Base-by-base conservation (phyloP, 768 basidiomycete species). In the Amyloporia xantha region DNA sequence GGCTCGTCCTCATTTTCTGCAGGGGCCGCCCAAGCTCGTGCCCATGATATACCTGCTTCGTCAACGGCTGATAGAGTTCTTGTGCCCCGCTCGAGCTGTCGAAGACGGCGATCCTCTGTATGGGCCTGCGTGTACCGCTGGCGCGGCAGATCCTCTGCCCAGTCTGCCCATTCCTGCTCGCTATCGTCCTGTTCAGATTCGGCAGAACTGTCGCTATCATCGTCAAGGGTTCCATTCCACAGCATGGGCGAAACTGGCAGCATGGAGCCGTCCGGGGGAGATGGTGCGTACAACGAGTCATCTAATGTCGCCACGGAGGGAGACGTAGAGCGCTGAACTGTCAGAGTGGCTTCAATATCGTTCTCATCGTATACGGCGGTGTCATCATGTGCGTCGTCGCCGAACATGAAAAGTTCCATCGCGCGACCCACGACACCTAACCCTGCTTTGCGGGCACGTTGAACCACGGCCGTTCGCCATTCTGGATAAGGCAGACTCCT, bases 151-250 rank as follows among this genome's bases (percentile, higher is more conserved):
- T 83, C 83, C 4, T 74, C 74, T 58, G 73, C 67, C 84, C 84
- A 86, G 1, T 77, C 79, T 3, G 76, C 69, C 84, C 84, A 86
- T 58, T 86, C 84, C 19, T 67, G 65, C 60, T 84, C 84, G 55
- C 71, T 75, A 21, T 74, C 69, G 5, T 64, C 69, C n/a, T 27
- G 5, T 9, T 51, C 49, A 4, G 49, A 44, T 1, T 56, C 53
- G 3, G 43, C 40, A 4, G 65, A 67, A n/a, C 54, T 62, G 23
- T 70, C 73, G 25, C 68, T 74, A 38, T 69, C 69, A 3, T 68
- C 70, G 21, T 62, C 50, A 7, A 59, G 58, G 38, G 58, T 58
- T 35, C 58, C n/a, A 1, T 13, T 5, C 33, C 39, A 47, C 13
- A 41, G 45, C 9, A 23, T 28, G 5, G 43, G 33, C 11, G 28